Percentiles rank a stretch among this genome's conserved stretches.
phyloP scores from a whole-genome alignment of 371 early-diverging fungal species.

The Mortierella sp. region DNA sequence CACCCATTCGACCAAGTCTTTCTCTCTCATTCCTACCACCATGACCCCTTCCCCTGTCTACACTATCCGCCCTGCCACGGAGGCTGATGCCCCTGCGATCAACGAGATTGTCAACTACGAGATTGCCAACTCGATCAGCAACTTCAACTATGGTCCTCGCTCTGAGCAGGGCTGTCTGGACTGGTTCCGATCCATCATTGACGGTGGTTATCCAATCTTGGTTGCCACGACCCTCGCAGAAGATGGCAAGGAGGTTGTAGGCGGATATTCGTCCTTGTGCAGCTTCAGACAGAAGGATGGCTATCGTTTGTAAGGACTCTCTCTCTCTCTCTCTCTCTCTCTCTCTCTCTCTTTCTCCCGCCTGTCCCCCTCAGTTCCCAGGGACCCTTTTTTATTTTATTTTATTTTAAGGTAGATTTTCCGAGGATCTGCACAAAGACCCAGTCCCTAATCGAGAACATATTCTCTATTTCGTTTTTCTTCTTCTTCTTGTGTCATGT shows the following conservation, averaged over 20 bases:
- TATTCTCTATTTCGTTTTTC: neutral
- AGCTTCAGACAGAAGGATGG: slow-evolving; percentile 48
- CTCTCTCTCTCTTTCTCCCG: neutral
- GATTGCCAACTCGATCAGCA: slow-evolving; percentile 31
- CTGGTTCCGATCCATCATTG: slow-evolving; percentile 32
- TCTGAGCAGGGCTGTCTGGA: slow-evolving; percentile 24
- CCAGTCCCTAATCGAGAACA: neutral
- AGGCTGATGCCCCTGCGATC: slow-evolving; percentile 30
- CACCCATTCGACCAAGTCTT: no score
- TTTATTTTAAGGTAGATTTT: no score
- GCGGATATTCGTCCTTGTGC: slow-evolving; percentile 34
- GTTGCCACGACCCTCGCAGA: slow-evolving; percentile 22
- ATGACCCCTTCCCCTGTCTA: slow-evolving; percentile 4
- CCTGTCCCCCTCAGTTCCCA: no score
- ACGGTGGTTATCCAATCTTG: slow-evolving; percentile 36
- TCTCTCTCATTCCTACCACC: no score
- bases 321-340: neutral
- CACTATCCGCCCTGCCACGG: slow-evolving; percentile 32
- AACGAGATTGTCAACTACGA: slow-evolving; percentile 47
- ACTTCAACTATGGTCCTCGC: slow-evolving; percentile 45
- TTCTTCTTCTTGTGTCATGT: neutral
- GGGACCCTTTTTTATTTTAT: neutral
- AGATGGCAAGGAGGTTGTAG: slow-evolving; percentile 19
- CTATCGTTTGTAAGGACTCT: slow-evolving; percentile 36
- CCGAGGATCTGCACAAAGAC: neutral